A percentile compares a stretch with the other conserved stretches of the same genome.
Evolutionary conservation across 2,329 filamentous ascomycete species (phyloP).

Genomic region (Fusarium mangiferae): DNA sequence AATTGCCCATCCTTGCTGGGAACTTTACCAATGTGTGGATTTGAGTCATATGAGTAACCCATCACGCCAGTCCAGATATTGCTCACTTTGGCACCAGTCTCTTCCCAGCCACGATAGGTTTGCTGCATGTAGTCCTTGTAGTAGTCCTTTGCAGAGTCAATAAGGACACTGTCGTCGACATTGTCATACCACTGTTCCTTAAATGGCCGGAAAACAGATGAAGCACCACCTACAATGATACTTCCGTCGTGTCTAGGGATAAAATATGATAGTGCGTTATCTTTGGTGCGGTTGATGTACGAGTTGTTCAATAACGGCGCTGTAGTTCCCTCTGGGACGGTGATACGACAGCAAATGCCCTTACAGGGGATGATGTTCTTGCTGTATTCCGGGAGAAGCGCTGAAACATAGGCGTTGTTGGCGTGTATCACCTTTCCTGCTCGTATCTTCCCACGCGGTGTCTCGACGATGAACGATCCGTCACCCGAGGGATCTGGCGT

Average conservation of each 20-base stretch:
- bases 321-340: neutral
- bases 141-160: conserved; percentile 1
- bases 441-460: conserved; percentile 56
- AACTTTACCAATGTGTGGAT: neutral
- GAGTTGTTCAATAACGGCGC: neutral
- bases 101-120: neutral
- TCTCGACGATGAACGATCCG: neutral
- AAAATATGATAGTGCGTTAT: neutral
- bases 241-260: neutral
- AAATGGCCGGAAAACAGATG: neutral
- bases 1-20: neutral
- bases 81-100: conserved; percentile 1
- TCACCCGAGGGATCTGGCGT: neutral
- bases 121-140: conserved; percentile 1
- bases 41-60: conserved; percentile 5
- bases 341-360: conserved; percentile 49
- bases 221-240: neutral
- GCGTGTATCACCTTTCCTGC: conserved; percentile 69
- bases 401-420: conserved; percentile 74
- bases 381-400: conserved; percentile 67
- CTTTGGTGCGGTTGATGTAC: neutral
- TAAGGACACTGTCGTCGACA: neutral
- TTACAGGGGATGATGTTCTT: conserved; percentile 71
- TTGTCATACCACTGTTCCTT: conserved; percentile 8
- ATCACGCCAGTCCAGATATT: neutral